Percentiles rank a stretch among this genome's conserved stretches.
Evolutionary conservation across 192 early-diverging fungal species (phyloP).

Genomic region (Coemansia asiatica): DNA sequence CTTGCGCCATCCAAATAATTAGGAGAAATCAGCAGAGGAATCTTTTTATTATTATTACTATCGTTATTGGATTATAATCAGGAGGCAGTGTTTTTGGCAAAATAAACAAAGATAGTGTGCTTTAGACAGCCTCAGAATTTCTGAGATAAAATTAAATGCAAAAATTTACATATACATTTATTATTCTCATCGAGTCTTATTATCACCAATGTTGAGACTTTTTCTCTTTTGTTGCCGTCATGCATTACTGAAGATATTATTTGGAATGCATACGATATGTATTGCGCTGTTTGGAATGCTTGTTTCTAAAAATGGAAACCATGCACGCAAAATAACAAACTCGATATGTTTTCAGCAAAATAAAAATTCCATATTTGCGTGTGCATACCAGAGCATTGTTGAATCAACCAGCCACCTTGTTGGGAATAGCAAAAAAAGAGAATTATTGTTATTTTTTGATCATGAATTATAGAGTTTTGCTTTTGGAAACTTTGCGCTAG

Average conservation of each 20-base stretch:
- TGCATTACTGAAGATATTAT: background rate
- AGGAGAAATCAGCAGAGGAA: background rate
- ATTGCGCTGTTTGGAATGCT: background rate
- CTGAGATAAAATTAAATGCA: background rate
- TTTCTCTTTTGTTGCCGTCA: background rate
- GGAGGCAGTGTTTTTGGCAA: background rate
- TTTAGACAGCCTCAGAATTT: background rate
- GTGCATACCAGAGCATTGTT: background rate
- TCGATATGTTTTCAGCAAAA: background rate
- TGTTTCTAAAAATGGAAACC: background rate
- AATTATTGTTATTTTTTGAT: background rate
- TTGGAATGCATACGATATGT: background rate
- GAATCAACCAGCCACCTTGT: background rate
- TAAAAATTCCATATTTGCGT: background rate
- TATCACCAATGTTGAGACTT: background rate
- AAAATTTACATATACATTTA: background rate
- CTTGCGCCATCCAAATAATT: background rate
- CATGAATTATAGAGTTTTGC: background rate
- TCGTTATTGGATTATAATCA: background rate
- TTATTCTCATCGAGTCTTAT: background rate
- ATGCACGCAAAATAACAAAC: background rate
- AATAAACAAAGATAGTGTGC: background rate
- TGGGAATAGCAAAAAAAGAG: background rate
- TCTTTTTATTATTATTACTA: background rate
- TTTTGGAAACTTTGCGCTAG: background rate